Evolutionary conservation across 164 flowering plant species (phyloP).

Genomic region (Nymphaea thermarum): DNA sequence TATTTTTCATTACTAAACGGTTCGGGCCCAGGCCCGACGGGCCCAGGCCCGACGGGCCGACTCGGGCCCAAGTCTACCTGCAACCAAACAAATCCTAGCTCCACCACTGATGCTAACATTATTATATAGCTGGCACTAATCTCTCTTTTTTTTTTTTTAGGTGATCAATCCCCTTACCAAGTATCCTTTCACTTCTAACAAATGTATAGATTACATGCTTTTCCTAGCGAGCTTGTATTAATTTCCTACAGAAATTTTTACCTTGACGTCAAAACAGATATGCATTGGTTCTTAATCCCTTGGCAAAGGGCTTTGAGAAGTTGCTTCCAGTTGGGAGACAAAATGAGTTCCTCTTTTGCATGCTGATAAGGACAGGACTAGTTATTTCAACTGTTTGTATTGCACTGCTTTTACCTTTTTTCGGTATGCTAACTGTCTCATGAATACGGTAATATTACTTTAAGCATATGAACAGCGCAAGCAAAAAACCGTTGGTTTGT

Average conservation of each 20-base stretch:
- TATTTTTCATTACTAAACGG: no score
- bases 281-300: conserved; percentile 74
- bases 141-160: conserved; percentile 29
- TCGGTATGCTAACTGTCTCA: conserved; percentile 30
- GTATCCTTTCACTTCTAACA: conserved; percentile 47
- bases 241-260: neutral
- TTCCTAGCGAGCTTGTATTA: no score
- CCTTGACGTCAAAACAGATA: conserved; percentile 47
- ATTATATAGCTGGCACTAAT: neutral
- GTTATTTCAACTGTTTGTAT: conserved; percentile 61
- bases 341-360: conserved; percentile 30
- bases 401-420: conserved; percentile 77
- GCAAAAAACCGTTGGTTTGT: no score
- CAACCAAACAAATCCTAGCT: no score
- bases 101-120: no score
- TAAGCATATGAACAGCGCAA: neutral
- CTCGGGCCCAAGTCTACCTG: no score
- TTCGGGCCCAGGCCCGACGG: no score
- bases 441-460: no score
- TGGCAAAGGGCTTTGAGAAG: conserved; percentile 80
- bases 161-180: conserved; percentile 87
- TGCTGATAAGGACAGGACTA: conserved; percentile 54
- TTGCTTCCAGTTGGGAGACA: conserved; percentile 40
- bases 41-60: no score
- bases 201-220: no score